These are phyloP conservation scores for Pseudocercospora ulei DNA, from an alignment of 2,329 filamentous ascomycete species.

Conservation along the genomic window DNA sequence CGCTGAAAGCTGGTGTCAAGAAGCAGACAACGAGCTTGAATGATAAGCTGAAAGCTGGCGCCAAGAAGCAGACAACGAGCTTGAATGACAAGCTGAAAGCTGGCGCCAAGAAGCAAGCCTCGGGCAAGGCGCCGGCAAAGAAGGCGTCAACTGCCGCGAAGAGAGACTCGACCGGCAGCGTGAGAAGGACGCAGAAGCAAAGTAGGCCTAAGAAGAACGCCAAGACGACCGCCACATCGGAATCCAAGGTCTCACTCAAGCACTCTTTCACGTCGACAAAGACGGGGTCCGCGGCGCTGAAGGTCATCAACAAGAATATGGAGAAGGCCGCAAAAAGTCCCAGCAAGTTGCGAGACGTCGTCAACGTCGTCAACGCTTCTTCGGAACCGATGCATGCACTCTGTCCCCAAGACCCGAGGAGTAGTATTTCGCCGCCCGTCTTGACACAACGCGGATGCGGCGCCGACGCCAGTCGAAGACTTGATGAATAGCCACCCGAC, in stretches of 20 bases:
- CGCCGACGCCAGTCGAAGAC: neutral
- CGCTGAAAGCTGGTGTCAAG: too few species aligned
- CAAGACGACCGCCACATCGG: conserved; percentile 4
- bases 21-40: too few species aligned
- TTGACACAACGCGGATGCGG: conserved; percentile 6
- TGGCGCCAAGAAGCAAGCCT: conserved; percentile 16
- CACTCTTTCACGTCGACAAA: conserved; percentile 26
- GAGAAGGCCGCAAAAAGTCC: conserved; percentile 19
- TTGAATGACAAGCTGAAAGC: conserved; percentile 21
- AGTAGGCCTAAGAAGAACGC: conserved; percentile 14
- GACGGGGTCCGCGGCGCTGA: conserved; percentile 17
- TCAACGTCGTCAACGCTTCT: conserved; percentile 16
- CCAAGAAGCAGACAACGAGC: conserved; percentile 17
- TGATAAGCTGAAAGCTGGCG: neutral
- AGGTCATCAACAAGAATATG: conserved; percentile 18
- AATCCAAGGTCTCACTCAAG: conserved; percentile 19
- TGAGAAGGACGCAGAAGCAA: conserved; percentile 9
- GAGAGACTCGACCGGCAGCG: too few species aligned
- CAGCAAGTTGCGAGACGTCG: conserved; percentile 29
- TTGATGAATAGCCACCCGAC: conserved; percentile 13
- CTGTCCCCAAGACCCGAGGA: conserved; percentile 23
- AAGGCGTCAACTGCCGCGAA: conserved; percentile 22
- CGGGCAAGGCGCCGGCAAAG: conserved; percentile 18
- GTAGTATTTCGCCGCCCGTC: conserved; percentile 21
- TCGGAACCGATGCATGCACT: conserved; percentile 24